Percentiles rank a stretch among this genome's conserved stretches.
Conservation (phyloP, 2,329 filamentous ascomycete species). For the Metarhizium anisopliae region DNA sequence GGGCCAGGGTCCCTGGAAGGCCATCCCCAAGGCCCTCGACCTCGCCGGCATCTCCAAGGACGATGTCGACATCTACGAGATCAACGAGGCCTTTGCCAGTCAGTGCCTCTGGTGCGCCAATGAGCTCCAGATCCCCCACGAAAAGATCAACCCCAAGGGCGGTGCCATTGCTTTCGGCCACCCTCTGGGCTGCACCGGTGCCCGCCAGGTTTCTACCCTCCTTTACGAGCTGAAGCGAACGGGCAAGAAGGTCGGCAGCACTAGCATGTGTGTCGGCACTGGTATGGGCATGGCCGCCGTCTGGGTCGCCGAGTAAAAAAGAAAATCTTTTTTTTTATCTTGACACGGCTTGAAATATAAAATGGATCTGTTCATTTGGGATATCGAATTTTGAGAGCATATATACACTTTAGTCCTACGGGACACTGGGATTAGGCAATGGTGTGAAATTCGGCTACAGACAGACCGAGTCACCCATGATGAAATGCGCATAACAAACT, state of each 20-base stretch:
- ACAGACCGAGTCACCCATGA: not conserved
- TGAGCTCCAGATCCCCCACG: conserved; percentile 69
- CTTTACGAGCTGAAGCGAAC: conserved; percentile 83
- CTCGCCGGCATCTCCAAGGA: conserved; percentile 80
- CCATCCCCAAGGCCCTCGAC: conserved; percentile 84
- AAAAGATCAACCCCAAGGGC: conserved; percentile 96
- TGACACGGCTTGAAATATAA: conserved; percentile 3
- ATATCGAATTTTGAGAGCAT: not conserved
- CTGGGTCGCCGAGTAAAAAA: conserved; percentile 78
- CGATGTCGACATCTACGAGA: conserved; percentile 95
- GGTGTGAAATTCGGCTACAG: not conserved
- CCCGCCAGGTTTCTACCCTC: conserved; percentile 85
- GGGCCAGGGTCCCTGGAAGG: conserved; percentile 92
- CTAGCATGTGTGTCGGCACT: conserved; percentile 93
- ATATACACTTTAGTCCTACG: not conserved
- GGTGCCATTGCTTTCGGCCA: conserved; percentile 95
- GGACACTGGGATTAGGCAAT: not conserved
- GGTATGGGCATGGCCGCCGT: conserved; percentile 98
- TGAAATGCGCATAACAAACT: not conserved
- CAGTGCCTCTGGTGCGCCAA: conserved; percentile 93
- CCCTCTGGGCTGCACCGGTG: conserved; percentile 88
- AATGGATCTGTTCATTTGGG: not conserved
- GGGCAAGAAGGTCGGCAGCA: conserved; percentile 78
- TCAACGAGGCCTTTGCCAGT: conserved; percentile 97
- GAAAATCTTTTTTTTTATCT: not conserved